Percentiles rank a stretch among this genome's conserved stretches.
These are phyloP conservation scores for Sphaerosporella brunnea DNA, from an alignment of 495 filamentous ascomycete genomes.

Conservation along the genomic window DNA sequence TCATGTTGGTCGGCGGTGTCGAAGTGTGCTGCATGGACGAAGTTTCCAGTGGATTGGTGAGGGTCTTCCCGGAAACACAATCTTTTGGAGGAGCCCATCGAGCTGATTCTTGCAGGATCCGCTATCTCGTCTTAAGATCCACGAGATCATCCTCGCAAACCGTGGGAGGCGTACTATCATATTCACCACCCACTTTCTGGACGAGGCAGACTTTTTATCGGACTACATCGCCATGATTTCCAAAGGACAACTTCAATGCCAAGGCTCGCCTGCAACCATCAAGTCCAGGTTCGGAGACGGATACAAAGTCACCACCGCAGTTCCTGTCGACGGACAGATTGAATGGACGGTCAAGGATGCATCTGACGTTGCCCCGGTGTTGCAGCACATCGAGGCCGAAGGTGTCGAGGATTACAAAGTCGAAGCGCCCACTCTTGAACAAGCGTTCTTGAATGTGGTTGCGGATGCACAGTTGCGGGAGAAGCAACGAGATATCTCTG, in stretches of 20 bases:
- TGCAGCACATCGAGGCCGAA: constrained; percentile 43
- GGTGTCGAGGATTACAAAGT: constrained; percentile 55
- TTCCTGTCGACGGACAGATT: constrained; percentile 42
- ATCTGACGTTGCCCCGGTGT: constrained; percentile 41
- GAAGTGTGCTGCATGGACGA: constrained; percentile 78
- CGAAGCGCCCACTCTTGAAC: constrained; percentile 69
- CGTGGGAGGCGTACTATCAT: constrained; percentile 62
- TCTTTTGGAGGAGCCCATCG: too few species aligned
- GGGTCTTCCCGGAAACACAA: too few species aligned
- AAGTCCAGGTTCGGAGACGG: constrained; percentile 53
- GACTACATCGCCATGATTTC: constrained; percentile 64
- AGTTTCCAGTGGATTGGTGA: constrained; percentile 64
- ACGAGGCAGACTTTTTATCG: constrained; percentile 58
- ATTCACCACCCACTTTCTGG: constrained; percentile 69
- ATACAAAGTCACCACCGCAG: constrained; percentile 55
- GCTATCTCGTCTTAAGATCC: constrained; percentile 62
- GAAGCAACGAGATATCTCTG: constrained; percentile 1
- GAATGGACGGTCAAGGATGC: constrained; percentile 51
- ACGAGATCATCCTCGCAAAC: constrained; percentile 72
- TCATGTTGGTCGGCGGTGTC: constrained; percentile 79
- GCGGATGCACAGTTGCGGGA: constrained; percentile 36
- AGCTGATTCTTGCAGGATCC: too few species aligned
- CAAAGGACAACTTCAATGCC: constrained; percentile 48
- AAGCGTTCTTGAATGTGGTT: constrained; percentile 68
- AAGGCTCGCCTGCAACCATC: constrained; percentile 61